Percentiles rank a stretch among this genome's conserved stretches.
These are phyloP conservation scores for Colletotrichum camelliae DNA, from an alignment of 2,329 filamentous ascomycete genomes.

Conservation along the genomic window DNA sequence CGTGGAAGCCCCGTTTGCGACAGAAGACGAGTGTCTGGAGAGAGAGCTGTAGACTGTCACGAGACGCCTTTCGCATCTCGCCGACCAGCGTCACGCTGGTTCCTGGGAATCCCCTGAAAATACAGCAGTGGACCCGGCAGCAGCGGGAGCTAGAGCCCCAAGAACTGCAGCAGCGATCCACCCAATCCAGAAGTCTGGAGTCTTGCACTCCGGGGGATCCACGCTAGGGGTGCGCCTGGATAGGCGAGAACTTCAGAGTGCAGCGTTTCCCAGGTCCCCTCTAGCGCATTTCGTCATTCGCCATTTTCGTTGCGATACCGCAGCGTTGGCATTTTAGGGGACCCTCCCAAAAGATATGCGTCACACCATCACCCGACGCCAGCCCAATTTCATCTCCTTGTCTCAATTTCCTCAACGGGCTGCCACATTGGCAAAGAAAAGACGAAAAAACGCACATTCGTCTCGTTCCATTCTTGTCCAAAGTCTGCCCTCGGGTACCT, in stretches of 20 bases:
- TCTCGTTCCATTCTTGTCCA: background rate
- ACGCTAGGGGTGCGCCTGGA: background rate
- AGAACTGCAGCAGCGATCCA: conserved; percentile 5
- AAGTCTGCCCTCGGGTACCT: background rate
- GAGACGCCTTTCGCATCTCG: background rate
- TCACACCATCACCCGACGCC: background rate
- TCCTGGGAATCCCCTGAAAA: background rate
- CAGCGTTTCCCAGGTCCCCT: background rate
- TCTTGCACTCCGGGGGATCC: background rate
- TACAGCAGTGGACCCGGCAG: conserved; percentile 4
- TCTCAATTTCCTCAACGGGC: background rate
- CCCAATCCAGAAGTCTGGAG: background rate
- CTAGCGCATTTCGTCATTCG: conserved; percentile 23
- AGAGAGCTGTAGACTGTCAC: background rate
- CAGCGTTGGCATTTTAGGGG: background rate
- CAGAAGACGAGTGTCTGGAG: background rate
- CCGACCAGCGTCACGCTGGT: background rate
- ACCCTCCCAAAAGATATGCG: background rate
- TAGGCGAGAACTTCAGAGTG: background rate
- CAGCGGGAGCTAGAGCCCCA: conserved; percentile 6
- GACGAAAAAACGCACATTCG: background rate
- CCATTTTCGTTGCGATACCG: conserved; percentile 16
- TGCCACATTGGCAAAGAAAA: background rate
- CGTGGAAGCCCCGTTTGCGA: background rate
- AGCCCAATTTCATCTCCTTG: background rate